Percentiles rank a stretch among this genome's conserved stretches.
Conservation (phyloP, 805 yeast species). For the Yamadazyma tumulicola region DNA sequence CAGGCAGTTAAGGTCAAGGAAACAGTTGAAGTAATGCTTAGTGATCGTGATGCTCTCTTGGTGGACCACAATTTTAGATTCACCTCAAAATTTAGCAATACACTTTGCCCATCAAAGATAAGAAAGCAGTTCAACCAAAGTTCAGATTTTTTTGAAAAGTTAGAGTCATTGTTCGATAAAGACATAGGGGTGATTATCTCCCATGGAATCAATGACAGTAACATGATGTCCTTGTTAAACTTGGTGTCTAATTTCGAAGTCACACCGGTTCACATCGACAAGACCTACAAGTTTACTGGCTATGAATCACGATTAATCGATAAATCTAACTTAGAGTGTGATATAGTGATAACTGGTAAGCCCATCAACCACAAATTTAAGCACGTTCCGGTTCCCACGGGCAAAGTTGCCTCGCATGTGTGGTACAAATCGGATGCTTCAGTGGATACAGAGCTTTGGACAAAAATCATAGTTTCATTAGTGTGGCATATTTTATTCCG, state of each 20-base stretch:
- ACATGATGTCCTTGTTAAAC: conserved; percentile 61
- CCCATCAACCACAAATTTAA: conserved; percentile 4
- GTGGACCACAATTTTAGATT: conserved; percentile 12
- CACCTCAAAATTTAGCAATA: conserved; percentile 2
- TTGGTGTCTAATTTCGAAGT: conserved; percentile 42
- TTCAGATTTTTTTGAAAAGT: conserved; percentile 38
- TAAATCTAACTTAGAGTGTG: conserved; percentile 63
- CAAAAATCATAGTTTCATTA: conserved; percentile 46
- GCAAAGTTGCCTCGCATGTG: conserved; percentile 58
- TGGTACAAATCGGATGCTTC: conserved; percentile 72
- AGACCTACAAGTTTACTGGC: conserved; percentile 49
- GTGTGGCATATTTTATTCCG: conserved; percentile 30
- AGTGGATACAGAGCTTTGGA: conserved; percentile 61
- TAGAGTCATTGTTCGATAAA: conserved; percentile 30
- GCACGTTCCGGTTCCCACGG: conserved; percentile 49
- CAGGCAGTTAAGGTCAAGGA: conserved; percentile 45
- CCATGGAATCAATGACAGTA: conserved; percentile 55
- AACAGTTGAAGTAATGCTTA: conserved; percentile 51
- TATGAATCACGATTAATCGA: conserved; percentile 78
- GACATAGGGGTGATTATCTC: conserved; percentile 48
- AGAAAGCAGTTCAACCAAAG: conserved; percentile 2
- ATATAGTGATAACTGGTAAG: conserved; percentile 38
- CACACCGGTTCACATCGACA: conserved; percentile 52
- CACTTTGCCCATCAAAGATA: conserved; percentile 1
- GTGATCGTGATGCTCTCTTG: conserved; percentile 53